Evolutionary conservation across 139 green algal species (phyloP).

Genomic region (Picochlorum costavermella): DNA sequence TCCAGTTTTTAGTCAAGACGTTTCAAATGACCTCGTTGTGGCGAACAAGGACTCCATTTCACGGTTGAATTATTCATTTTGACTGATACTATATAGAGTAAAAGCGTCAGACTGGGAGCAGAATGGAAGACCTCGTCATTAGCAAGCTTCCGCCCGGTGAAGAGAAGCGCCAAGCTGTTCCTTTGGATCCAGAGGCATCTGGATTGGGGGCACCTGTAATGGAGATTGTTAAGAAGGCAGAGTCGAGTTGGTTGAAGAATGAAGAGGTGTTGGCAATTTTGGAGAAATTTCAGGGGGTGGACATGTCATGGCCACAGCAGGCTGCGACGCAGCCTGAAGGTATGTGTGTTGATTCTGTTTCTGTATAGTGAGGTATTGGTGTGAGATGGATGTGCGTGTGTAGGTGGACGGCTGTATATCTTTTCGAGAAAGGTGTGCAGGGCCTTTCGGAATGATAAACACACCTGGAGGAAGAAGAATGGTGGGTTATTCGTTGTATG

Average conservation of each 20-base stretch:
- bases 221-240: constrained; percentile 20
- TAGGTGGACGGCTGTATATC: constrained; percentile 59
- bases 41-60: too few relatives aligned
- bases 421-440: constrained; percentile 50
- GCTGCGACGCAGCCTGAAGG: constrained; percentile 21
- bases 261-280: constrained; percentile 26
- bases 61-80: too few relatives aligned
- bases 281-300: background rate
- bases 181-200: background rate
- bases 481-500: background rate
- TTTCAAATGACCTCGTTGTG: too few relatives aligned
- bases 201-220: background rate
- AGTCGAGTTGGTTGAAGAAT: constrained; percentile 30
- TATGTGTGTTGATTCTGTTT: background rate
- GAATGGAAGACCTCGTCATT: too few relatives aligned
- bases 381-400: background rate
- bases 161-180: background rate
- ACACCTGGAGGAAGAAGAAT: constrained; percentile 68
- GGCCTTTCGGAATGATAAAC: constrained; percentile 62
- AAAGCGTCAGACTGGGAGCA: too few relatives aligned
- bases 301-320: constrained; percentile 13
- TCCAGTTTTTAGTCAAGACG: too few relatives aligned
- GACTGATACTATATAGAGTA: too few relatives aligned
- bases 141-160: too few relatives aligned
- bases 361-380: background rate